Percentiles rank a stretch among this genome's conserved stretches.
These are phyloP conservation scores for Gonapodya prolifera DNA, from an alignment of 192 early-diverging fungal species.

Conservation along the genomic window DNA sequence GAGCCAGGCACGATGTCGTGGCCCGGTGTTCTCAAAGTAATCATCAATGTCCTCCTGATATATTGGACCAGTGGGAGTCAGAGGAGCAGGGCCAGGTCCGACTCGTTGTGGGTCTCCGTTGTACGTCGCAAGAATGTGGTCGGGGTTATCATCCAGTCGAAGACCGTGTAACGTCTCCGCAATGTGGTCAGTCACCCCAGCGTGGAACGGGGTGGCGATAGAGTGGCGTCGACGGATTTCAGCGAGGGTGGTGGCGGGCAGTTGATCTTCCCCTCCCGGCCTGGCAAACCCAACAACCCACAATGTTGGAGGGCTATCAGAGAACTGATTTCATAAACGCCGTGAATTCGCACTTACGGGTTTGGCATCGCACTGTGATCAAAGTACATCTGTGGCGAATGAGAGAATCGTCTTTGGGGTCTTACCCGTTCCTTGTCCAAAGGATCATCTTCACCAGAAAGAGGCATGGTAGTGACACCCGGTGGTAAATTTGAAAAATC, in stretches of 20 bases:
- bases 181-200: not conserved
- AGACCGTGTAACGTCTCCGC: not conserved
- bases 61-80: constrained; percentile 7
- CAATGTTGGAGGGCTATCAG: not conserved
- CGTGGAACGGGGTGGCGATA: not conserved
- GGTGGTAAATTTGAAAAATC: not conserved
- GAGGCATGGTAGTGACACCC: not conserved
- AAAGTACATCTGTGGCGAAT: constrained; percentile 4
- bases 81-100: not conserved
- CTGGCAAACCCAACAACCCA: not conserved
- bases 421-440: not conserved
- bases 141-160: not conserved
- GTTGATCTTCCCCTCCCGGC: not conserved
- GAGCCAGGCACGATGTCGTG: constrained; percentile 37
- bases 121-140: not conserved
- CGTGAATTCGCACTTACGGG: not conserved
- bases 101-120: not conserved
- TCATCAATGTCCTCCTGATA: constrained; percentile 41
- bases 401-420: not conserved
- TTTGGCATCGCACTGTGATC: constrained; percentile 4
- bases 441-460: not conserved
- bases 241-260: not conserved
- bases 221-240: constrained; percentile 1
- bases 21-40: constrained; percentile 53
- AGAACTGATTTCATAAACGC: not conserved